Conservation (phyloP, 306 rosid genomes). For the Malus sieversii region DNA sequence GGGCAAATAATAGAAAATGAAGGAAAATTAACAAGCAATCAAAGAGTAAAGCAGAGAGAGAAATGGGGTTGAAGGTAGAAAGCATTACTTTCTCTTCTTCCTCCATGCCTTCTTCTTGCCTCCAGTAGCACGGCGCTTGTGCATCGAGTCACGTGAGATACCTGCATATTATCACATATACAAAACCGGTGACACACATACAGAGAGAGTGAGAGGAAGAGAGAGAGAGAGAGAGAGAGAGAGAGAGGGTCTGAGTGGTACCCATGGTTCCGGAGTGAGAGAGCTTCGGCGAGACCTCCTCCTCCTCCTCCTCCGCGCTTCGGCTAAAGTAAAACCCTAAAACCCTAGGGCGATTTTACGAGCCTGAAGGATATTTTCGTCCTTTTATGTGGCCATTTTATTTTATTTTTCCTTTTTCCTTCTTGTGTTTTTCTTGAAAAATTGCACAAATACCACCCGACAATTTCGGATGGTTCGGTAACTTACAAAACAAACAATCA, state of each 20-base stretch:
- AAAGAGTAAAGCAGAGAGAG: not conserved
- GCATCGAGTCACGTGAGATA: constrained; percentile 47
- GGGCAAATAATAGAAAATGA: not conserved
- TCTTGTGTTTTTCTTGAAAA: no score
- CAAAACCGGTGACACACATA: not conserved
- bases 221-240: not conserved
- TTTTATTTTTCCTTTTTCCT: no score
- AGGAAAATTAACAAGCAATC: not conserved
- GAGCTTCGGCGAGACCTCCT: not conserved
- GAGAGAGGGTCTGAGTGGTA: not conserved
- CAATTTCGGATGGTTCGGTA: no score
- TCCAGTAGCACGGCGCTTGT: constrained; percentile 45
- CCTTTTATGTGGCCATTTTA: not conserved
- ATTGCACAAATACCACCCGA: no score
- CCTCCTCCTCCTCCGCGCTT: not conserved
- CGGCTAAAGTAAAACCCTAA: not conserved
- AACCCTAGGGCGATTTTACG: not conserved
- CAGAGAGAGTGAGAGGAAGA: not conserved
- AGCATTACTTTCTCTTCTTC: constrained; percentile 39
- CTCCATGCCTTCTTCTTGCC: constrained; percentile 49
- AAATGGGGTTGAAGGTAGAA: not conserved
- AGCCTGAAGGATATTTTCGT: not conserved
- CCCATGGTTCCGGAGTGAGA: not conserved
- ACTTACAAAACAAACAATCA: no score
- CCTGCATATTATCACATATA: constrained; percentile 13